Evolutionary conservation across 2,329 filamentous ascomycete species (phyloP).

Genomic region (Colletotrichum higginsianum): DNA sequence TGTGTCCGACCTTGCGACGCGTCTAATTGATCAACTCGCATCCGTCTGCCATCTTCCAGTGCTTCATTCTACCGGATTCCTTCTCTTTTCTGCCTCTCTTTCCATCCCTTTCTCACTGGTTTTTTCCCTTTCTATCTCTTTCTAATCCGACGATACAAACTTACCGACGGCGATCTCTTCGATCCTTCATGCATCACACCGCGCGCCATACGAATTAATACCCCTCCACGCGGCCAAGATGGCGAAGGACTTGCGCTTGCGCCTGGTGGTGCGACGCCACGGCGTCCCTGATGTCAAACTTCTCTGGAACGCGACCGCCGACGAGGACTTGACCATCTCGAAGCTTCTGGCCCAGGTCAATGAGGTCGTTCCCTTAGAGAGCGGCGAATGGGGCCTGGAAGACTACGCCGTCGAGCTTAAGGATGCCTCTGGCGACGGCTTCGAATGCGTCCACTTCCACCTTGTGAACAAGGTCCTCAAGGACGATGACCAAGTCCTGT

Average conservation of each 20-base stretch:
- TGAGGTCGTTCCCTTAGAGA: conserved; percentile 85
- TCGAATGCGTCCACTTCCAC: conserved; percentile 91
- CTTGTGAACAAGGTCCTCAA: conserved; percentile 78
- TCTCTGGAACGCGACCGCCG: conserved; percentile 76
- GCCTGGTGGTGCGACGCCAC: conserved; percentile 80
- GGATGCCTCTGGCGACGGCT: conserved; percentile 70
- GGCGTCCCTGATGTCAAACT: conserved; percentile 80
- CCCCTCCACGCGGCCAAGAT: conserved; percentile 20
- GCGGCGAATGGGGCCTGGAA: conserved; percentile 86
- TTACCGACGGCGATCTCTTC: not conserved
- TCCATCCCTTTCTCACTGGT: not conserved
- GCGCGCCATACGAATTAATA: conserved; percentile 1
- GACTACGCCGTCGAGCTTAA: conserved; percentile 88
- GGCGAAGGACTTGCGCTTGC: conserved; percentile 75
- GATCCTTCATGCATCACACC: not conserved
- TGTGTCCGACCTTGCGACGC: conserved; percentile 12
- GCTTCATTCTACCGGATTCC: not conserved
- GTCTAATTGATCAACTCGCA: conserved; percentile 3
- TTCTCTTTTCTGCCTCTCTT: not conserved
- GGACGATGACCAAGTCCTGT: conserved; percentile 89
- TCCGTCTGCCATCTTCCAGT: not conserved
- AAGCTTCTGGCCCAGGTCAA: conserved; percentile 85
- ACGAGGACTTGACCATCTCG: conserved; percentile 77
- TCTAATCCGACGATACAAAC: not conserved
- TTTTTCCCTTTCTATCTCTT: no score